A percentile compares a stretch with the other conserved stretches of the same genome.
phyloP scores from a whole-genome alignment of 495 filamentous ascomycete species.

The Clavariopsis aquatica region DNA sequence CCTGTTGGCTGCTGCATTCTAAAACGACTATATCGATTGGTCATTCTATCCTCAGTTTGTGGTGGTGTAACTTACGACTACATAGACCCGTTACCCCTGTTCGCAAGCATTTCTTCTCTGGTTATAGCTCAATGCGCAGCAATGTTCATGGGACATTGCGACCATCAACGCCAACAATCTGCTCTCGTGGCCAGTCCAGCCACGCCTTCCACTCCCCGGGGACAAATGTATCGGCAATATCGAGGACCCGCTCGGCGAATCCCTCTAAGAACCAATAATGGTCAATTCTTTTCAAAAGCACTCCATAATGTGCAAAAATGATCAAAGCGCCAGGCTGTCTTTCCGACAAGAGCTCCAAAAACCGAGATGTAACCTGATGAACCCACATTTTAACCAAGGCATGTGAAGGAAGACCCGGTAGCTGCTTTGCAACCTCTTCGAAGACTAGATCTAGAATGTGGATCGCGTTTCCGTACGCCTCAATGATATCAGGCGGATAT shows the following conservation, averaged over 20 bases:
- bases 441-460: constrained; percentile 14
- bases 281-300: constrained; percentile 10
- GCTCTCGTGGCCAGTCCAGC: constrained; percentile 29
- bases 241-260: constrained; percentile 8
- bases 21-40: neutral
- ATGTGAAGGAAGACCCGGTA: neutral
- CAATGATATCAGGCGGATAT: constrained; percentile 21
- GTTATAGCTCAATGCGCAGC: neutral
- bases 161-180: neutral
- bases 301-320: constrained; percentile 32
- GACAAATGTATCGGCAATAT: constrained; percentile 15
- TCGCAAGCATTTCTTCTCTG: constrained; percentile 2
- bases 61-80: neutral
- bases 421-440: neutral
- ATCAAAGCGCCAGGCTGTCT: constrained; percentile 30
- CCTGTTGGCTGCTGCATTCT: neutral
- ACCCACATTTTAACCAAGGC: constrained; percentile 23
- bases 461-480: constrained; percentile 25
- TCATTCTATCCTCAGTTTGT: neutral
- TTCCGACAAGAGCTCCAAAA: constrained; percentile 28
- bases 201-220: constrained; percentile 21
- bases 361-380: constrained; percentile 13
- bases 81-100: neutral
- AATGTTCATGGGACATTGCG: neutral
- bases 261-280: constrained; percentile 27